Conservation (phyloP, 2,329 filamentous ascomycete species). For the Ceratocystiopsis minuta region DNA sequence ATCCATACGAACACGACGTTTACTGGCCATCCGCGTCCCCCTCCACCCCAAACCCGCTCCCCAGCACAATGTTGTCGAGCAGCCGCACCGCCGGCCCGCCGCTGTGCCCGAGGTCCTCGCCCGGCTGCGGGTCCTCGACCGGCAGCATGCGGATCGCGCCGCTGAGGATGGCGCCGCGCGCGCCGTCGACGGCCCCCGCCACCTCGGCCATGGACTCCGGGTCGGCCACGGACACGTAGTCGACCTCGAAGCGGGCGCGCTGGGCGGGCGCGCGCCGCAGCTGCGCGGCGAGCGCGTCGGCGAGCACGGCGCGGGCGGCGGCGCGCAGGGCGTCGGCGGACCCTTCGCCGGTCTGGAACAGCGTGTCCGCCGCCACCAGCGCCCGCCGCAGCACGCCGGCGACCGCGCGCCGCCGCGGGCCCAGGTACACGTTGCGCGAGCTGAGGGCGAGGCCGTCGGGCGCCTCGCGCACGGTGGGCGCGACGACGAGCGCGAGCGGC, state of each 20-base stretch:
- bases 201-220: conserved; percentile 69
- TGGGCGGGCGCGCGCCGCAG: conserved; percentile 36
- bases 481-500: conserved; percentile 54
- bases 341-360: conserved; percentile 23
- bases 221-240: conserved; percentile 85
- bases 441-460: conserved; percentile 74
- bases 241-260: conserved; percentile 60
- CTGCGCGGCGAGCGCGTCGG: conserved; percentile 41
- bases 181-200: conserved; percentile 41
- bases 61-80: conserved; percentile 81
- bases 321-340: conserved; percentile 46
- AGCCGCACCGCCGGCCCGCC: conserved; percentile 63
- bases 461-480: conserved; percentile 55
- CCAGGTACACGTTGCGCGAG: conserved; percentile 86
- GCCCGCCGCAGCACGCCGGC: conserved; percentile 56
- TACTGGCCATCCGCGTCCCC: no score
- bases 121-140: conserved; percentile 48
- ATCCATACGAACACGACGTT: no score
- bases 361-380: conserved; percentile 38
- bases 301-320: conserved; percentile 45
- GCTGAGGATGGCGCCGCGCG: conserved; percentile 65
- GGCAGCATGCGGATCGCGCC: conserved; percentile 82
- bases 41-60: conserved; percentile 15
- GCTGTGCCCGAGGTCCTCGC: conserved; percentile 57
- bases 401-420: conserved; percentile 49